phyloP scores from a whole-genome alignment of 805 yeast genomes.

The Ogataea corticis region DNA sequence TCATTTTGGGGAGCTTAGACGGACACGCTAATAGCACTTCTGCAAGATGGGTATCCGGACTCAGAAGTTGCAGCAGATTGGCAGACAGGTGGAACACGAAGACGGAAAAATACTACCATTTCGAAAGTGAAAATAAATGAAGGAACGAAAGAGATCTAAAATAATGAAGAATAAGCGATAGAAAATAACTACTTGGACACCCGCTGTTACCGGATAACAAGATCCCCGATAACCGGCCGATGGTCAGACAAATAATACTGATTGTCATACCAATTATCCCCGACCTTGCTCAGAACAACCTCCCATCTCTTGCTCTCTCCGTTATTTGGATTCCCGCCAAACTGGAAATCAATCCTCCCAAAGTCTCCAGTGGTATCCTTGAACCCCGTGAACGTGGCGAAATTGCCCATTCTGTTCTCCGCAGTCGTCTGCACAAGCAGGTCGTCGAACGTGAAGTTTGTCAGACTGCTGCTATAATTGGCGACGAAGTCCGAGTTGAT shows the following conservation, averaged over 20 bases:
- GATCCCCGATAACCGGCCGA: constrained; percentile 43
- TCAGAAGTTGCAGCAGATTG: too few relatives aligned
- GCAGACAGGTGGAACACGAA: too few relatives aligned
- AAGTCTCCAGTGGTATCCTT: constrained; percentile 21
- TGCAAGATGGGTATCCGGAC: too few relatives aligned
- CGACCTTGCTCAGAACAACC: constrained; percentile 32
- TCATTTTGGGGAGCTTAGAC: too few relatives aligned
- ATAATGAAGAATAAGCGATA: constrained; percentile 8
- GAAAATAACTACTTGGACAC: too few relatives aligned
- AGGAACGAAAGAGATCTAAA: background rate
- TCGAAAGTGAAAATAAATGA: too few relatives aligned
- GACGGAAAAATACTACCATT: too few relatives aligned
- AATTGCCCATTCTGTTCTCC: constrained; percentile 34
- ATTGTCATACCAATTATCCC: constrained; percentile 38
- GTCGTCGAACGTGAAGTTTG: constrained; percentile 32
- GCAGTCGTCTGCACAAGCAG: constrained; percentile 25
- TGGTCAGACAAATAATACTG: constrained; percentile 46
- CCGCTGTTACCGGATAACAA: background rate
- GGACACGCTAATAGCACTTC: too few relatives aligned
- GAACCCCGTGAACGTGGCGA: constrained; percentile 45
- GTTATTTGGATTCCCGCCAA: constrained; percentile 28
- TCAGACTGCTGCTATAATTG: constrained; percentile 19
- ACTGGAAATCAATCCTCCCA: constrained; percentile 43
- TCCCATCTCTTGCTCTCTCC: constrained; percentile 22
- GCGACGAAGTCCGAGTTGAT: constrained; percentile 25